Evolutionary conservation across 2,329 filamentous ascomycete species (phyloP).

Genomic region (Aspergillus pseudoviridinutans): DNA sequence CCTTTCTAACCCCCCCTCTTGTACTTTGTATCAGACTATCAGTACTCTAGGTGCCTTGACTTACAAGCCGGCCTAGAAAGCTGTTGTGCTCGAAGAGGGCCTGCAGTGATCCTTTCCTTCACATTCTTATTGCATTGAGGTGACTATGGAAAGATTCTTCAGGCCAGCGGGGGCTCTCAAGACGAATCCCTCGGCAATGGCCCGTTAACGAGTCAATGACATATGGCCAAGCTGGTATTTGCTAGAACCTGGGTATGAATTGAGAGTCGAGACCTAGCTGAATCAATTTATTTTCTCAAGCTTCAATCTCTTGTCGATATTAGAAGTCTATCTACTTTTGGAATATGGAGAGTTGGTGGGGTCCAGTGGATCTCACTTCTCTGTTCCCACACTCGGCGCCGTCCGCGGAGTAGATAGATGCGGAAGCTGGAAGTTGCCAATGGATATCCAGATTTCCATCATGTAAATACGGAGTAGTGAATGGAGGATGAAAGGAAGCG

Average conservation of each 20-base stretch:
- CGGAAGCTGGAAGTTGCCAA: neutral
- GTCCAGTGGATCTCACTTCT: neutral
- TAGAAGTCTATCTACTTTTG: neutral
- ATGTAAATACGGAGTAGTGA: neutral
- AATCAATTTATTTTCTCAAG: neutral
- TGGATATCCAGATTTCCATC: neutral
- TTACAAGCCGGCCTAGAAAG: neutral
- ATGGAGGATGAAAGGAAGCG: neutral
- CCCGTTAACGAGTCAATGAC: too few species aligned
- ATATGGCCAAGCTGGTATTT: neutral
- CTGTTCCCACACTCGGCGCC: neutral
- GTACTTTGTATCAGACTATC: neutral
- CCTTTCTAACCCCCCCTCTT: constrained; percentile 4
- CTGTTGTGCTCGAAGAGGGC: neutral
- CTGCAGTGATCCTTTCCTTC: constrained; percentile 4
- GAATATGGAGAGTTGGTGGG: neutral
- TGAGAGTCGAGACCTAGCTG: neutral
- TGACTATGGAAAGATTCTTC: neutral
- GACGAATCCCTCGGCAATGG: neutral
- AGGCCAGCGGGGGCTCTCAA: neutral
- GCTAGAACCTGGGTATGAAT: neutral
- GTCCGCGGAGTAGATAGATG: neutral
- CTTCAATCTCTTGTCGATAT: neutral
- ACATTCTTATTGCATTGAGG: neutral
- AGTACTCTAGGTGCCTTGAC: neutral